Conservation (phyloP, 2,329 filamentous ascomycete genomes). For the Aureobasidium vineae region DNA sequence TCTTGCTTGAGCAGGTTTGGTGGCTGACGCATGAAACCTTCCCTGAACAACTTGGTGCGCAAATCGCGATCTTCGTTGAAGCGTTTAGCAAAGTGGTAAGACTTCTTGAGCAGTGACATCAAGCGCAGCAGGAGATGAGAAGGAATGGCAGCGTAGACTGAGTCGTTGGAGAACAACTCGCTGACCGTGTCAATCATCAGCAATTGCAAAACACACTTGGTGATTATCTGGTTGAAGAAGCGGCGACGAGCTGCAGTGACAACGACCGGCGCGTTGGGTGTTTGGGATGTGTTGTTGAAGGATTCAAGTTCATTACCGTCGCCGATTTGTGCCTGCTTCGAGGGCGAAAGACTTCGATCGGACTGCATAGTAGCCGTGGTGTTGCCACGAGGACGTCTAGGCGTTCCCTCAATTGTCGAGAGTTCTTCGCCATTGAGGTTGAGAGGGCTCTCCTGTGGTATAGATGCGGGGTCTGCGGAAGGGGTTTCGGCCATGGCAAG, state of each 20-base stretch:
- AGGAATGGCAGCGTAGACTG: constrained; percentile 90
- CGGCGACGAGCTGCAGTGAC: constrained; percentile 89
- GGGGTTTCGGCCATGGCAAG: constrained; percentile 43
- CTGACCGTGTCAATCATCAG: constrained; percentile 99
- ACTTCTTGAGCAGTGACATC: constrained; percentile 93
- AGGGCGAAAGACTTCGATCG: constrained; percentile 11
- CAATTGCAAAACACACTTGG: constrained; percentile 92
- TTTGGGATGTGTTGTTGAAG: constrained; percentile 79
- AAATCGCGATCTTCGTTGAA: constrained; percentile 99
- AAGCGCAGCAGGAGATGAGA: constrained; percentile 83
- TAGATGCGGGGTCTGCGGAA: constrained; percentile 35
- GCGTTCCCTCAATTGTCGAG: background rate
- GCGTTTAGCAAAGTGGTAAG: constrained; percentile 91
- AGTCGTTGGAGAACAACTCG: constrained; percentile 96
- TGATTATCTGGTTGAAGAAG: constrained; percentile 99
- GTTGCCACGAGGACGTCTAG: constrained; percentile 15
- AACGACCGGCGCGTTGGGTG: constrained; percentile 85
- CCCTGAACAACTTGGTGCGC: constrained; percentile 88
- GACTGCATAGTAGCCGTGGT: constrained; percentile 23
- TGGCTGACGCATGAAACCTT: constrained; percentile 99
- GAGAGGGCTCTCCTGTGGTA: constrained; percentile 44
- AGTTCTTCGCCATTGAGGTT: constrained; percentile 42
- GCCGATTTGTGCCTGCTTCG: constrained; percentile 27
- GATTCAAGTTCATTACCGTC: constrained; percentile 65
- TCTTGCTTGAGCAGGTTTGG: constrained; percentile 98